A percentile compares a stretch with the other conserved stretches of the same genome.
Evolutionary conservation across 164 flowering plant species (phyloP).

Genomic region (Berberis thunbergii): DNA sequence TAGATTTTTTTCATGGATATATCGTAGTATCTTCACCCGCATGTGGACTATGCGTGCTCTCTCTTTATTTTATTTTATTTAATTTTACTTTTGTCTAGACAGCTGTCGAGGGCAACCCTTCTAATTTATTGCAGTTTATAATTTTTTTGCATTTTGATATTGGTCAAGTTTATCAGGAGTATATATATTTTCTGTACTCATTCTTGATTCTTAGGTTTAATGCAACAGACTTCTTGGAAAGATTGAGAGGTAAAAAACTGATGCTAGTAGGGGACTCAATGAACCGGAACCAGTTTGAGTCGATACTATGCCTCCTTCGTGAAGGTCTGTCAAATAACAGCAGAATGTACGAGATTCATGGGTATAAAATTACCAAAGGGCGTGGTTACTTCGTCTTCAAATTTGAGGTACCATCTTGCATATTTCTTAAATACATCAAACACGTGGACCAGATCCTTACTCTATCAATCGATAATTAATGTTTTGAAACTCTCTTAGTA

Average conservation of each 20-base stretch:
- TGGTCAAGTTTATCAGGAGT: background rate
- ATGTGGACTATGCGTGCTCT: too few relatives aligned
- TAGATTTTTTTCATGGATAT: too few relatives aligned
- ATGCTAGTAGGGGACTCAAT: slow-evolving; percentile 94
- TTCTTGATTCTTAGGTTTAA: slow-evolving; percentile 53
- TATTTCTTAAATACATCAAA: too few relatives aligned
- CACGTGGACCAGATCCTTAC: too few relatives aligned
- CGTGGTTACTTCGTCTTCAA: slow-evolving; percentile 79
- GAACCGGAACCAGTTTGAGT: slow-evolving; percentile 96
- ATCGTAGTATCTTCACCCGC: too few relatives aligned
- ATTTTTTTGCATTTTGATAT: background rate
- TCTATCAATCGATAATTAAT: too few relatives aligned
- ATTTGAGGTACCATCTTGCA: slow-evolving; percentile 38
- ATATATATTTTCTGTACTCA: slow-evolving; percentile 11
- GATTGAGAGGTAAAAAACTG: slow-evolving; percentile 77
- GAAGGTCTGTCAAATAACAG: slow-evolving; percentile 65
- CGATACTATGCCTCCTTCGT: slow-evolving; percentile 73
- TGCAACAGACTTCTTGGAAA: slow-evolving; percentile 78
- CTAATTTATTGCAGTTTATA: too few relatives aligned
- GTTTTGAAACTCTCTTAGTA: too few relatives aligned
- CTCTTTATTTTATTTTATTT: too few relatives aligned
- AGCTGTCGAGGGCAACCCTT: too few relatives aligned
- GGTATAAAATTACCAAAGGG: slow-evolving; percentile 79
- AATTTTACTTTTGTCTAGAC: too few relatives aligned
- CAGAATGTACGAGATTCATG: slow-evolving; percentile 75